Evolutionary conservation across 257 asterid genomes (phyloP).

Genomic region (Euphrasia confusa): DNA sequence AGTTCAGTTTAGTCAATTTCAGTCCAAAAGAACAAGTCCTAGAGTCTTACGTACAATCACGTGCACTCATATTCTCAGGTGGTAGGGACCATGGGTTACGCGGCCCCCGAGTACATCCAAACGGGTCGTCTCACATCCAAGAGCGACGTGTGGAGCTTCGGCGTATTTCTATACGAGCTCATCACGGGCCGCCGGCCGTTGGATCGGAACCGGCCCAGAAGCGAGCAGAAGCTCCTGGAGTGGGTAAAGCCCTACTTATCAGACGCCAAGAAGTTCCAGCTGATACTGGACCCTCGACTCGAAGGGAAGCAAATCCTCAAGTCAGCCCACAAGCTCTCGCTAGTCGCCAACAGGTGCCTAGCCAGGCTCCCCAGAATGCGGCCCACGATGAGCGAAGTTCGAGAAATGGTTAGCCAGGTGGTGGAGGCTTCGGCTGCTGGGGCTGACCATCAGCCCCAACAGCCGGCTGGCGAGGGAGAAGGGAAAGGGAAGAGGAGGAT

Average conservation of each 20-base stretch:
- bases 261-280: constrained; percentile 71
- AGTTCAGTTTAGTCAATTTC: too few relatives aligned
- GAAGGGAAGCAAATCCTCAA: constrained; percentile 43
- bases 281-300: constrained; percentile 75
- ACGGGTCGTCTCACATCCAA: constrained; percentile 89
- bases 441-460: constrained; percentile 37
- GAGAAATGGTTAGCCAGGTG: constrained; percentile 65
- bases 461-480: constrained; percentile 34
- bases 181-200: constrained; percentile 86
- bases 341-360: constrained; percentile 86
- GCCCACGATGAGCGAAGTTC: constrained; percentile 90
- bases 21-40: too few relatives aligned
- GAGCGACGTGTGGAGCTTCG: constrained; percentile 94
- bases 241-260: constrained; percentile 91
- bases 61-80: constrained; percentile 41
- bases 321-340: constrained; percentile 87
- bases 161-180: constrained; percentile 87
- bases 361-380: constrained; percentile 61
- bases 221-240: constrained; percentile 83
- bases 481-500: constrained; percentile 50
- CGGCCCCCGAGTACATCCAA: constrained; percentile 92
- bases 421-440: constrained; percentile 43
- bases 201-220: constrained; percentile 76
- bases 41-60: neutral
- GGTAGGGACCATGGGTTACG: constrained; percentile 94